Evolutionary conservation across 495 filamentous ascomycete species (phyloP), one percentile per base, ranked within the genome.

Genomic region (Xylaria castorea): DNA sequence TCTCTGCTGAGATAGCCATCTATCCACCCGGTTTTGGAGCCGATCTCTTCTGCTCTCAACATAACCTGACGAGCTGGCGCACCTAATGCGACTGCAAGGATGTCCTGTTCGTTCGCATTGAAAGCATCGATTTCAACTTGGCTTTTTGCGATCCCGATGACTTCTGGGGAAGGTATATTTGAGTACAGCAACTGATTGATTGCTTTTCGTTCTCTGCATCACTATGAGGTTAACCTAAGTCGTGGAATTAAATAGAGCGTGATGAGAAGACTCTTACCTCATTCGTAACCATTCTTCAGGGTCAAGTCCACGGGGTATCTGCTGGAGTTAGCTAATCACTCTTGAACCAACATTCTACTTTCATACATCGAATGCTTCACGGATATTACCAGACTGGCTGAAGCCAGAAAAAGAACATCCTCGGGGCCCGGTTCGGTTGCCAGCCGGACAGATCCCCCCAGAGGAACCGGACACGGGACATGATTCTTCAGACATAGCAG

Each of bases 21-120:
- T 69, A 85, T 79, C 84, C 84, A 88, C 42, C 86, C 86, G 11
- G 86, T 87, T 63, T 76, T 74, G 1, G 83, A 79, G 0, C 86
- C 86, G 27, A 87, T 83, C 66, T 86, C 83, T 73, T 88, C 86
- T 32, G 86, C 86, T 57, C 85, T 77, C 46, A 86, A 75, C 72
- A 87, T 84, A 44, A 88, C 86, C 60, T 85, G 85, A 12, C 86
- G 81, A 27, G 84, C 85, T 5, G 86, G 86, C 0, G 85, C 85
- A 5, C 86, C 85, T 6, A 88, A 78, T 11, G 86, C 86, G 1
- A 84, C 80, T 8, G 85, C 85, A 36, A 88, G 77, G 16, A 88
- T 75, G 38, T 86, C 85, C 25, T 84, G 80, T 36, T 85, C 82
- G 50, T 75, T 75, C 16, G 81, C 84, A 30, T 81, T 83, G 46